These are phyloP conservation scores for Nemania sp. DNA, from an alignment of 2,329 filamentous ascomycete genomes.

Conservation along the genomic window DNA sequence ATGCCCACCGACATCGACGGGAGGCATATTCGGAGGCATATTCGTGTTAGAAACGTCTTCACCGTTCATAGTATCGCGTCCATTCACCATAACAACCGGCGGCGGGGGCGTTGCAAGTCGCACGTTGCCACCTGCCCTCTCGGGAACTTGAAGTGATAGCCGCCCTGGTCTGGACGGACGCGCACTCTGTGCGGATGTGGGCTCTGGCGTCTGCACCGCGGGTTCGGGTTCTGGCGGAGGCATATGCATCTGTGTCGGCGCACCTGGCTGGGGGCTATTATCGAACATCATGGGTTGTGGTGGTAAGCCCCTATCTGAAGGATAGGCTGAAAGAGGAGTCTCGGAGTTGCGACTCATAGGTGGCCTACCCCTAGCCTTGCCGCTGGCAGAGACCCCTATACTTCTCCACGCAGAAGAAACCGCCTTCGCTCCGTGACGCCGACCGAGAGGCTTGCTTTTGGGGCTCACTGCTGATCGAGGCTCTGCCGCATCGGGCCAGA, in stretches of 20 bases:
- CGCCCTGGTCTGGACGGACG: conserved; percentile 49
- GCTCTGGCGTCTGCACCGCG: conserved; percentile 25
- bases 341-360: conserved; percentile 68
- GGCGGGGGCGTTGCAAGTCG: conserved; percentile 63
- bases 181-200: conserved; percentile 28
- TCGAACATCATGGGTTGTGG: conserved; percentile 44
- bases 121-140: conserved; percentile 62
- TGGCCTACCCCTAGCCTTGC: conserved; percentile 78
- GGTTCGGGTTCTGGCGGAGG: conserved; percentile 33
- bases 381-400: conserved; percentile 61
- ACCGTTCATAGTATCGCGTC: conserved; percentile 40
- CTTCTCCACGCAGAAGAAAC: conserved; percentile 90
- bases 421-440: conserved; percentile 77
- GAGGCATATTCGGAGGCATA: background rate
- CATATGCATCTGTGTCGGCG: conserved; percentile 29
- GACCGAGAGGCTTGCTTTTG: conserved; percentile 49
- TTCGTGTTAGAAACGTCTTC: background rate
- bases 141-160: conserved; percentile 65
- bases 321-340: conserved; percentile 70
- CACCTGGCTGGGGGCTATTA: conserved; percentile 27
- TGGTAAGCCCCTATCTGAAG: conserved; percentile 57
- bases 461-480: conserved; percentile 76
- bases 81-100: conserved; percentile 57
- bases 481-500: conserved; percentile 62
- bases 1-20: conserved; percentile 4